Evolutionary conservation across 2,329 filamentous ascomycete genomes (phyloP).

Genomic region (Harringtonia aguacate): DNA sequence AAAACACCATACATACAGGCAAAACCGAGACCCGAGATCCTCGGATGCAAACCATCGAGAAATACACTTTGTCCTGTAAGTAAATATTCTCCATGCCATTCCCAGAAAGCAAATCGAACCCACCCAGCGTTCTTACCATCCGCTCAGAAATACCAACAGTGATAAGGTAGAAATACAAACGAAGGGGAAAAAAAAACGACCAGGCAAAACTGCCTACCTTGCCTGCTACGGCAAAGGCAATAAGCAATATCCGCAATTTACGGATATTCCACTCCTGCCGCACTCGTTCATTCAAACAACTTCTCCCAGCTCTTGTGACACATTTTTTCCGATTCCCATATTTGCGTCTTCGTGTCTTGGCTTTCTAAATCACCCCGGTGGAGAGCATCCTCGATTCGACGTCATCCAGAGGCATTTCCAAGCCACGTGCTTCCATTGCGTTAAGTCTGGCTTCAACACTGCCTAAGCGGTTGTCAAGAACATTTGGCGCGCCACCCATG

Average conservation of each 20-base stretch:
- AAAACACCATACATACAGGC: not conserved
- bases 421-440: conserved; percentile 24
- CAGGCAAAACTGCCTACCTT: not conserved
- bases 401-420: conserved; percentile 27
- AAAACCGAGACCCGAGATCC: too few species aligned
- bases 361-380: conserved; percentile 24
- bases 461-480: conserved; percentile 18
- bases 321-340: too few species aligned
- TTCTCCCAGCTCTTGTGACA: too few species aligned
- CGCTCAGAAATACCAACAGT: not conserved
- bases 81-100: not conserved
- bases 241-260: too few species aligned
- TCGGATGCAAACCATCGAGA: too few species aligned
- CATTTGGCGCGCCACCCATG: conserved; percentile 15
- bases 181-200: not conserved
- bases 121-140: not conserved
- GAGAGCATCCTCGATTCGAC: conserved; percentile 27
- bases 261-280: too few species aligned
- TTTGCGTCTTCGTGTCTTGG: too few species aligned
- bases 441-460: conserved; percentile 25
- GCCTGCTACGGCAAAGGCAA: too few species aligned
- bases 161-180: not conserved
- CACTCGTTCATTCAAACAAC: too few species aligned
- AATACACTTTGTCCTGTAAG: not conserved
- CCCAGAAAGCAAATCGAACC: not conserved